Percentiles rank a stretch among this genome's conserved stretches.
Evolutionary conservation across 257 asterid species (phyloP).

Genomic region (Solanum phureja): DNA sequence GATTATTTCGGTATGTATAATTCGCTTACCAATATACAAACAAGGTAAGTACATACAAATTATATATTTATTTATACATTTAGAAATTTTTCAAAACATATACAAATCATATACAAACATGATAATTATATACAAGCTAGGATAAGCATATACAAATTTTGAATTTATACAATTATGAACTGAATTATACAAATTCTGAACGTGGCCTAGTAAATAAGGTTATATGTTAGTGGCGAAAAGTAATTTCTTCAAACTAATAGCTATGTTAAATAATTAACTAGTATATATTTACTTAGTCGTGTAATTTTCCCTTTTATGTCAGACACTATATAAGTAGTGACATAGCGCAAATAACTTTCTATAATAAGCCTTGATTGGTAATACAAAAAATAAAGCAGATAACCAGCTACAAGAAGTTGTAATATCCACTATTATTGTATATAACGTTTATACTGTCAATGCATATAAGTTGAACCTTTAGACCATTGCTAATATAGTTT

Average conservation of each 20-base stretch:
- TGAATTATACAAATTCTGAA: too few relatives aligned
- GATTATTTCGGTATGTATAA: not conserved
- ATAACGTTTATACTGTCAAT: not conserved
- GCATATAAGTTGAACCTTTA: not conserved
- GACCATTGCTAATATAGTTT: not conserved
- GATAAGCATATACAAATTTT: not conserved
- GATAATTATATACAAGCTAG: not conserved
- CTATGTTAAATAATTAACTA: too few relatives aligned
- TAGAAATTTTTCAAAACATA: rapidly evolving
- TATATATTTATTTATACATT: too few relatives aligned
- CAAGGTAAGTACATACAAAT: too few relatives aligned
- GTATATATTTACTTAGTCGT: not conserved
- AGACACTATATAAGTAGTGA: not conserved
- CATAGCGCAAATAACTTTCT: not conserved
- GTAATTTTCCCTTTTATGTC: not conserved
- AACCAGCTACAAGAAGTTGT: not conserved
- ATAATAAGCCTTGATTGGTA: not conserved
- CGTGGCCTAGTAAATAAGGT: not conserved
- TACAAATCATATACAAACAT: not conserved
- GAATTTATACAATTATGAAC: not conserved
- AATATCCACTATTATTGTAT: not conserved
- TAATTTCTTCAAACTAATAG: too few relatives aligned
- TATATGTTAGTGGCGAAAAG: not conserved
- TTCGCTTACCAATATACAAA: too few relatives aligned
- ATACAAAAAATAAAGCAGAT: not conserved